phyloP scores from a whole-genome alignment of 768 basidiomycete genomes.

The Collybia nuda region DNA sequence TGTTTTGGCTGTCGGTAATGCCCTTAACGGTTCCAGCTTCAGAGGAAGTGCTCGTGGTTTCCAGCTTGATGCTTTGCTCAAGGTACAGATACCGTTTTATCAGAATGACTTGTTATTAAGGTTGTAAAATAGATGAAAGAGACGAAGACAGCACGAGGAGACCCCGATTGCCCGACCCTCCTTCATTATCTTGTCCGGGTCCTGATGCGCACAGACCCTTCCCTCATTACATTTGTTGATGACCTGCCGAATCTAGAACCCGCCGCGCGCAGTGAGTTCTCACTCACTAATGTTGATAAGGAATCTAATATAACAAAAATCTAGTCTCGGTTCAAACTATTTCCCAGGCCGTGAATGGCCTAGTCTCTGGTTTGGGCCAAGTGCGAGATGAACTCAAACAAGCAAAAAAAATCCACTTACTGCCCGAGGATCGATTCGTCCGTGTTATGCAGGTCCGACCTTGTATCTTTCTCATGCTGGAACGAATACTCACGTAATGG shows the following conservation, averaged over 20 bases:
- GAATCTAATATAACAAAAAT: conserved; percentile 22
- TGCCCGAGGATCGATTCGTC: conserved; percentile 60
- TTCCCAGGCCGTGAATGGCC: conserved; percentile 54
- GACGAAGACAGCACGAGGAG: conserved; percentile 71
- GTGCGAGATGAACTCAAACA: conserved; percentile 56
- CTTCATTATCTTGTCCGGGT: conserved; percentile 86
- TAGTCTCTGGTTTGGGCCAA: conserved; percentile 56
- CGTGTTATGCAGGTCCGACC: conserved; percentile 63
- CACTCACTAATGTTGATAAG: neutral
- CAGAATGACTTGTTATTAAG: neutral
- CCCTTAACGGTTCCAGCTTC: conserved; percentile 78
- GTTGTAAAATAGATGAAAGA: conserved; percentile 65
- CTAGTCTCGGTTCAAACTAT: conserved; percentile 70
- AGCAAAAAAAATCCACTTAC: conserved; percentile 29
- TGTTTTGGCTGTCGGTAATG: conserved; percentile 78
- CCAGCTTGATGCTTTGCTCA: conserved; percentile 75
- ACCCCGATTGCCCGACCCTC: conserved; percentile 79
- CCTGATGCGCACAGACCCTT: conserved; percentile 65
- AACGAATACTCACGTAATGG: conserved; percentile 1
- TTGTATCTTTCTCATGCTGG: neutral
- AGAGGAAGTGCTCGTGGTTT: conserved; percentile 86
- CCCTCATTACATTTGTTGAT: conserved; percentile 69
- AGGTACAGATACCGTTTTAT: conserved; percentile 45
- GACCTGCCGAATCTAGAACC: conserved; percentile 82
- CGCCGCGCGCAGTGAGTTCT: conserved; percentile 68